phyloP scores from a whole-genome alignment of 352 stramenopile genomes.

The Heterotrichella gracilis region DNA sequence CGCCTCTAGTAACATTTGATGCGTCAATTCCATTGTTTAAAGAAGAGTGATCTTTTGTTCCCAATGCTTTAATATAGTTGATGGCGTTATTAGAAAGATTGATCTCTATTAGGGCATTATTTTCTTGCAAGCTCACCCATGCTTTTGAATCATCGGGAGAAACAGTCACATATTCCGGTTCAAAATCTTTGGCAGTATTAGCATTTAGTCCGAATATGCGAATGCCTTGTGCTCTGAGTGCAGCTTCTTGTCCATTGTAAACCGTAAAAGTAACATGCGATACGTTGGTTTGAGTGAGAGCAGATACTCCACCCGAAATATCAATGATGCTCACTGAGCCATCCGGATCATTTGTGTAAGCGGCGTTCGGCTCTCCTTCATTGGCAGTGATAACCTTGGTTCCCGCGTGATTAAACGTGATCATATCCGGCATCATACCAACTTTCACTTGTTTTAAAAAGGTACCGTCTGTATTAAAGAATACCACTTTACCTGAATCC shows the following conservation, averaged over 20 bases:
- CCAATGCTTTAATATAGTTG: neutral
- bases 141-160: neutral
- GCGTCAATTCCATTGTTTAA: neutral
- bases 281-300: neutral
- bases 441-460: constrained; percentile 9
- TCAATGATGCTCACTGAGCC: neutral
- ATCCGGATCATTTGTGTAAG: neutral
- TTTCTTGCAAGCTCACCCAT: neutral
- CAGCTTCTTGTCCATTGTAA: neutral
- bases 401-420: neutral
- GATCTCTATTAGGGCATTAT: neutral
- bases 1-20: neutral
- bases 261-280: constrained; percentile 5
- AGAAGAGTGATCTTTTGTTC: neutral
- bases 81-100: neutral
- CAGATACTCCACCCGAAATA: neutral
- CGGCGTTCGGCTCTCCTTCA: neutral
- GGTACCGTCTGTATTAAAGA: neutral
- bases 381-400: neutral
- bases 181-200: neutral
- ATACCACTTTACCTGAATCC: neutral
- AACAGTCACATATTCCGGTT: neutral
- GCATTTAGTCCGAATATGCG: neutral
- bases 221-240: neutral
- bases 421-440: neutral